Conservation (phyloP, 31 red algal genomes). For the Odonthalia washingtoniensis region DNA sequence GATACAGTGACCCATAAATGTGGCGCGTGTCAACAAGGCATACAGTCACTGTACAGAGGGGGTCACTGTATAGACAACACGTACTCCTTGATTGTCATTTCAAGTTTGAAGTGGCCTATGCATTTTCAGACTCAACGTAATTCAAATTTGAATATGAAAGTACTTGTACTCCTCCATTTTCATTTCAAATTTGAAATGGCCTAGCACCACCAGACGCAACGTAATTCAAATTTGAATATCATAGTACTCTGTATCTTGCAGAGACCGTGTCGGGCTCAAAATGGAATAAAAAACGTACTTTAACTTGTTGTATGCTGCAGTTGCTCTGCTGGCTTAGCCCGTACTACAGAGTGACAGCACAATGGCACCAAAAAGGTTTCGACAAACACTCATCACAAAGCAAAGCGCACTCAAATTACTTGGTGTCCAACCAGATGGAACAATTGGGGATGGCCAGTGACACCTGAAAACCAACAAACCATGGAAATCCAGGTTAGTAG, state of each 20-base stretch:
- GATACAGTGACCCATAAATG: conserved; percentile 3
- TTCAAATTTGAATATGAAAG: no score
- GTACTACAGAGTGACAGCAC: background rate
- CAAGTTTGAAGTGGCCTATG: no score
- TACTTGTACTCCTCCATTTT: background rate
- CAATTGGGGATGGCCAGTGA: background rate
- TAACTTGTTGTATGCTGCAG: background rate
- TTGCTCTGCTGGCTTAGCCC: background rate
- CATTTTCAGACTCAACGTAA: no score
- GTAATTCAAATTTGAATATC: background rate
- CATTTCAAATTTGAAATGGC: background rate
- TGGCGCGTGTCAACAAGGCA: background rate
- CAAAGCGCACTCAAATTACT: background rate
- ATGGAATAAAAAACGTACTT: no score
- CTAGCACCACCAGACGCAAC: background rate
- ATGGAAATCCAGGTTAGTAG: background rate
- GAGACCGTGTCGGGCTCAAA: no score
- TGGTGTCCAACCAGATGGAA: background rate
- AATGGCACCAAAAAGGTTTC: background rate
- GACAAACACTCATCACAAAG: background rate
- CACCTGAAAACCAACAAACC: background rate
- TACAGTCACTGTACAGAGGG: background rate
- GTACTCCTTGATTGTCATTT: background rate
- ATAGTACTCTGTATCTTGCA: background rate
- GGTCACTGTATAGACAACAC: background rate